Percentiles rank a stretch among this genome's conserved stretches.
Conservation (phyloP, 2,329 filamentous ascomycete genomes). For the Sarocladium brachiariae region DNA sequence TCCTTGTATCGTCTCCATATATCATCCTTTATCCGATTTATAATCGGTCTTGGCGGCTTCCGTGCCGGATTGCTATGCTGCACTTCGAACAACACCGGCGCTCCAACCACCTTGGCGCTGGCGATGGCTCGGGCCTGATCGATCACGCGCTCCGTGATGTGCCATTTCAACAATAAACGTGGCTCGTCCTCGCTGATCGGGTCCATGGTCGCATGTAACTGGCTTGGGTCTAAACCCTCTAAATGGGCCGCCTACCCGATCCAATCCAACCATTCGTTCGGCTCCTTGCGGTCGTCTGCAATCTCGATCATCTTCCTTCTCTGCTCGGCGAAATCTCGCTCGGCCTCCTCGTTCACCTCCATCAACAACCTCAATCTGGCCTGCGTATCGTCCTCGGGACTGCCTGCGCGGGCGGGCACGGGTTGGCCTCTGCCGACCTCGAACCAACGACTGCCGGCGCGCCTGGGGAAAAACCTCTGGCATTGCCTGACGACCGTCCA, state of each 20-base stretch:
- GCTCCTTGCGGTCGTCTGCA: neutral
- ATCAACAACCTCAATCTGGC: neutral
- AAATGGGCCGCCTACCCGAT: neutral
- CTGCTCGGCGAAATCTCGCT: neutral
- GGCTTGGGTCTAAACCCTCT: neutral
- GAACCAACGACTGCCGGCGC: neutral
- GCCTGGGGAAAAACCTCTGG: neutral
- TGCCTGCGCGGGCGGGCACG: neutral
- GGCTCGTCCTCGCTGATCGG: neutral
- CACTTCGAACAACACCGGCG: neutral
- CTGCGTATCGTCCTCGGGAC: neutral
- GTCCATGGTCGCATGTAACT: neutral
- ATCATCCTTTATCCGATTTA: neutral
- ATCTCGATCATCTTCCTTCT: neutral
- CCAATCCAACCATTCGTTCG: neutral
- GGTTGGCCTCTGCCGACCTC: neutral
- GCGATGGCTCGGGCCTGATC: neutral
- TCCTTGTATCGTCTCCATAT: constrained; percentile 7
- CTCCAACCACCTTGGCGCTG: neutral
- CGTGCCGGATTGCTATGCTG: neutral
- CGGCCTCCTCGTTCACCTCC: neutral
- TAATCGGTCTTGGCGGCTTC: neutral
- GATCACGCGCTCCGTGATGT: neutral
- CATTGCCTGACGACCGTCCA: neutral
- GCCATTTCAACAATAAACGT: neutral